Percentiles rank a stretch among this genome's conserved stretches.
Evolutionary conservation across 2,329 filamentous ascomycete genomes (phyloP).

Genomic region (Fusarium virguliforme): DNA sequence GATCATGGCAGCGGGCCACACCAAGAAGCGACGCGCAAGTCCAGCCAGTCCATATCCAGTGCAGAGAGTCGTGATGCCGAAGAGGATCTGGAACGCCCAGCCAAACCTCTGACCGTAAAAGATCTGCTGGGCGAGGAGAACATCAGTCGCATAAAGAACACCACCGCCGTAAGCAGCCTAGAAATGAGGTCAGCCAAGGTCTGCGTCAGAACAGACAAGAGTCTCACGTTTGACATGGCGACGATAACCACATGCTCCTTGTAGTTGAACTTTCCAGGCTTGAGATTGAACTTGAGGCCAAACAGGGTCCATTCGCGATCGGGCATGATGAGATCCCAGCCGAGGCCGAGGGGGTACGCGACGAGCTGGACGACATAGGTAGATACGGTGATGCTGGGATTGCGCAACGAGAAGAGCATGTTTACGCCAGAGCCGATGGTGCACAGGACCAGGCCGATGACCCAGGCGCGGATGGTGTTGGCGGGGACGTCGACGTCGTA

Average conservation of each 20-base stretch:
- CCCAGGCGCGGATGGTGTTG: slow-evolving; percentile 77
- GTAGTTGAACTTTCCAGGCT: slow-evolving; percentile 72
- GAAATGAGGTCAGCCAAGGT: slow-evolving; percentile 39
- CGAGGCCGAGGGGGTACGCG: slow-evolving; percentile 71
- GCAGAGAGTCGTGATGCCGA: slow-evolving; percentile 69
- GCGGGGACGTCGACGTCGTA: slow-evolving; percentile 76
- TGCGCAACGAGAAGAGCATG: slow-evolving; percentile 73
- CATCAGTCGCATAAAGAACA: slow-evolving; percentile 70
- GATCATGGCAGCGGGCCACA: slow-evolving; percentile 71
- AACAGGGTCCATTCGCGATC: slow-evolving; percentile 67
- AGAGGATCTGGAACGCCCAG: slow-evolving; percentile 69
- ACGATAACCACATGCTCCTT: slow-evolving; percentile 76
- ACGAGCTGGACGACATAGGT: slow-evolving; percentile 76
- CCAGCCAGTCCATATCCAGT: slow-evolving; percentile 73
- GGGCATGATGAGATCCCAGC: slow-evolving; percentile 71
- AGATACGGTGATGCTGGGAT: slow-evolving; percentile 72
- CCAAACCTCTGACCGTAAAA: slow-evolving; percentile 72
- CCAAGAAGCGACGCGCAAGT: slow-evolving; percentile 68
- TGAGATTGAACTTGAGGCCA: slow-evolving; percentile 70
- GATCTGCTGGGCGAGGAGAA: slow-evolving; percentile 66
- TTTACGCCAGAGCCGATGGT: slow-evolving; percentile 75
- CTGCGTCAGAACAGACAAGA: not conserved
- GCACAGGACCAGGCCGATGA: slow-evolving; percentile 73
- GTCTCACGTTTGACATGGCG: slow-evolving; percentile 75
- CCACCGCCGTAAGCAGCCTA: slow-evolving; percentile 72